Conservation (phyloP, 2,329 filamentous ascomycete species). For the Diaporthe destruens region DNA sequence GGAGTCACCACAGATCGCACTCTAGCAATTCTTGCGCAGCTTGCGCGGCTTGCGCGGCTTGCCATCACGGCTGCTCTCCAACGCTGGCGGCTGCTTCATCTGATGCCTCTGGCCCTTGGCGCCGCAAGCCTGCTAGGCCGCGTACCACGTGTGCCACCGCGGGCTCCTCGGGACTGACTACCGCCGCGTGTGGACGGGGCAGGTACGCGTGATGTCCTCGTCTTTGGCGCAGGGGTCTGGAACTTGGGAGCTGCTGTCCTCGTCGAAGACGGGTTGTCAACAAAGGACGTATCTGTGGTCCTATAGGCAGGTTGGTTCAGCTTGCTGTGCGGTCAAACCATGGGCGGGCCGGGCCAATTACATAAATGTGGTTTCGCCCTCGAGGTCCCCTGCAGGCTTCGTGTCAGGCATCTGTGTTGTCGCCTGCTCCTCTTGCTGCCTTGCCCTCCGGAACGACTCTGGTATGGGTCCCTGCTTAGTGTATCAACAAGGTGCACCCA, state of each 20-base stretch:
- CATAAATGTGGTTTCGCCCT: constrained; percentile 88
- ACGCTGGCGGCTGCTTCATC: constrained; percentile 49
- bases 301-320: constrained; percentile 57
- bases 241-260: constrained; percentile 63
- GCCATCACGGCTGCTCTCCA: not conserved
- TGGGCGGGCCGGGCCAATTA: constrained; percentile 56
- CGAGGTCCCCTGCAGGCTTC: constrained; percentile 54
- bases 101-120: constrained; percentile 60
- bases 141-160: constrained; percentile 52
- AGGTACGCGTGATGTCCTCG: constrained; percentile 62
- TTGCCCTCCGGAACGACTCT: constrained; percentile 82
- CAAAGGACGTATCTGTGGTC: constrained; percentile 92
- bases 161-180: constrained; percentile 52
- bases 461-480: constrained; percentile 77
- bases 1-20: not conserved
- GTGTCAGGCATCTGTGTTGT: constrained; percentile 45
- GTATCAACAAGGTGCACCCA: constrained; percentile 28
- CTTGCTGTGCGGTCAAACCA: not conserved
- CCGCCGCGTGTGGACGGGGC: constrained; percentile 57
- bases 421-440: constrained; percentile 65
- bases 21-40: too few relatives aligned
- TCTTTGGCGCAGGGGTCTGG: constrained; percentile 53
- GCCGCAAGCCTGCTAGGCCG: constrained; percentile 61
- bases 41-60: not conserved
- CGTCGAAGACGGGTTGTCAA: constrained; percentile 81